Percentiles rank a stretch among this genome's conserved stretches.
Evolutionary conservation across 1,139 yeast species (phyloP).

Genomic region (Pichia sp.): DNA sequence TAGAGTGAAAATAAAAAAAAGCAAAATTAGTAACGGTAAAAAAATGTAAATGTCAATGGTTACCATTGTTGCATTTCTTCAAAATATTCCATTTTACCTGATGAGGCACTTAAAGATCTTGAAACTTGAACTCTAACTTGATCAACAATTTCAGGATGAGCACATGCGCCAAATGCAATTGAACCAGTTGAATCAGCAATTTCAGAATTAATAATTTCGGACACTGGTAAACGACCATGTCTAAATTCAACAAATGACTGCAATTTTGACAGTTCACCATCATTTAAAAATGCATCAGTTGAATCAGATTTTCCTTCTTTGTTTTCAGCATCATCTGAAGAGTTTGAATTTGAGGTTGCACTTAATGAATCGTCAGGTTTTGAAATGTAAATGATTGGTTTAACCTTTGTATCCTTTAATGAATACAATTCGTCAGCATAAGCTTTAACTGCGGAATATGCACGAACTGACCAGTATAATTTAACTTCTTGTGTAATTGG

Average conservation of each 20-base stretch:
- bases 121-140: constrained; percentile 35
- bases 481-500: constrained; percentile 31
- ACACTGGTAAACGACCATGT: constrained; percentile 42
- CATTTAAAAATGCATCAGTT: not conserved
- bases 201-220: constrained; percentile 33
- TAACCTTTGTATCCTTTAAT: constrained; percentile 32
- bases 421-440: constrained; percentile 38
- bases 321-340: constrained; percentile 8
- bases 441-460: constrained; percentile 47
- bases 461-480: constrained; percentile 45
- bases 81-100: constrained; percentile 23
- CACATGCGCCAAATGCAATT: constrained; percentile 42
- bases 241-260: constrained; percentile 37
- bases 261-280: not conserved
- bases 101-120: constrained; percentile 6
- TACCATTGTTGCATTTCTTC: constrained; percentile 31
- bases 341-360: constrained; percentile 1
- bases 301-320: not conserved
- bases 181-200: constrained; percentile 36
- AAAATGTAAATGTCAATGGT: not conserved
- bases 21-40: not conserved
- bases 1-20: not conserved
- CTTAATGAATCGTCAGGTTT: constrained; percentile 23
- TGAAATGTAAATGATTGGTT: constrained; percentile 38
- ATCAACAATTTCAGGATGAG: constrained; percentile 47